Evolutionary conservation across 2,329 filamentous ascomycete genomes (phyloP).

Genomic region (Microsporum audouinii): DNA sequence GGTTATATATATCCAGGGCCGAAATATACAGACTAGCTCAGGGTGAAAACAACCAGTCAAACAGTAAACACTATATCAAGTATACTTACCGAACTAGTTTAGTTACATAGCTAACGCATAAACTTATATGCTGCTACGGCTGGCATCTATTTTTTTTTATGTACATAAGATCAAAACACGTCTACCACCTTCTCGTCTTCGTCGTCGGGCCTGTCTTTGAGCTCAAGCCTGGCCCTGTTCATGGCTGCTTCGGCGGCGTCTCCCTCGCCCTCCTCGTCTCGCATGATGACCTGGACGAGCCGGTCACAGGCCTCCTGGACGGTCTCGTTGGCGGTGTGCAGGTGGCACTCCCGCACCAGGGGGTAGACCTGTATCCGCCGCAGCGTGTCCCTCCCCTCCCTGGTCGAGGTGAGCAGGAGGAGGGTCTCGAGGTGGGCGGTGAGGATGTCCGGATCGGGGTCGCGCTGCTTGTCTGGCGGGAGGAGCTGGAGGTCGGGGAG

Average conservation of each 20-base stretch:
- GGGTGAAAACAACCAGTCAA: neutral
- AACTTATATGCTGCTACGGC: too few relatives aligned
- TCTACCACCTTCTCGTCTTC: conserved; percentile 35
- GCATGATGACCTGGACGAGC: conserved; percentile 76
- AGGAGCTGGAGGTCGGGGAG: conserved; percentile 80
- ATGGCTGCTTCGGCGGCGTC: conserved; percentile 30
- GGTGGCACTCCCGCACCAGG: conserved; percentile 74
- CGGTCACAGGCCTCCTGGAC: conserved; percentile 79
- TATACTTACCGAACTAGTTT: too few relatives aligned
- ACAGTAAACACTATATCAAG: too few relatives aligned
- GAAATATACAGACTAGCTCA: neutral
- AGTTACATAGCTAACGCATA: too few relatives aligned
- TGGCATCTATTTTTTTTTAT: neutral
- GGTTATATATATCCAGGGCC: conserved; percentile 8
- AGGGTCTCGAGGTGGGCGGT: conserved; percentile 84
- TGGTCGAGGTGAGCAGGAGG: conserved; percentile 67
- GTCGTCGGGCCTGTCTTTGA: conserved; percentile 32
- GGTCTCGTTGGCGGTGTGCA: conserved; percentile 62
- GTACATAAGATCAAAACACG: conserved; percentile 27
- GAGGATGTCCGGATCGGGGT: conserved; percentile 63
- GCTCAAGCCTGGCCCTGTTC: conserved; percentile 20
- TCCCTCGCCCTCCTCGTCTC: conserved; percentile 55
- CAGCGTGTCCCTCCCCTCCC: conserved; percentile 61
- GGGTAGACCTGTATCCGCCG: conserved; percentile 74
- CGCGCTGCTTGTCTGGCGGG: conserved; percentile 77